Evolutionary conservation across 1,139 yeast species (phyloP).

Genomic region (Geotrichum macrosporum): DNA sequence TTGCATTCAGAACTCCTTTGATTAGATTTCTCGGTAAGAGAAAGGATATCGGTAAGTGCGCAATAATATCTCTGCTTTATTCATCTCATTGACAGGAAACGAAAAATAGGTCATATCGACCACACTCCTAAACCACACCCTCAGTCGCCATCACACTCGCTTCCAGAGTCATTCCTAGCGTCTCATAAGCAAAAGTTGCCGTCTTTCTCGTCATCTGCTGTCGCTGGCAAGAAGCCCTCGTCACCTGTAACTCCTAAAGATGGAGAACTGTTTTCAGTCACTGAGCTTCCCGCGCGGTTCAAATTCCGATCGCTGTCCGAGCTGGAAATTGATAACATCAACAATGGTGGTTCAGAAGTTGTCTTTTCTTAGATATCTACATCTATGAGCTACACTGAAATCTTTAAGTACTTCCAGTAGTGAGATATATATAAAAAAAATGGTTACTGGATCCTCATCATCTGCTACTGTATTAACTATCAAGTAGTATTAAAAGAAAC

Average conservation of each 20-base stretch:
- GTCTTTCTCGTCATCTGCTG: slow-evolving; percentile 41
- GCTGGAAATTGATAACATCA: slow-evolving; percentile 65
- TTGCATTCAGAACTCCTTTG: slow-evolving; percentile 37
- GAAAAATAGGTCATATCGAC: slow-evolving; percentile 28
- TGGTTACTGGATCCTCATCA: too few species aligned
- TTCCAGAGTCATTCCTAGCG: slow-evolving; percentile 45
- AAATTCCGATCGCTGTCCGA: slow-evolving; percentile 59
- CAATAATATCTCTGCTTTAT: background rate
- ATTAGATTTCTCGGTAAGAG: slow-evolving; percentile 43
- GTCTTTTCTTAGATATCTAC: slow-evolving; percentile 24
- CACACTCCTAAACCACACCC: slow-evolving; percentile 46
- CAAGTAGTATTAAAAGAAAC: too few species aligned
- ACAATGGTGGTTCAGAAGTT: slow-evolving; percentile 68
- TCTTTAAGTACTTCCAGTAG: too few species aligned
- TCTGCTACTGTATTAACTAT: too few species aligned
- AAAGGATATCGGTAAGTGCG: slow-evolving; percentile 26
- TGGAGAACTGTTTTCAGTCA: slow-evolving; percentile 55
- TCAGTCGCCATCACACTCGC: slow-evolving; percentile 44
- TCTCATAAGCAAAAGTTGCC: slow-evolving; percentile 42
- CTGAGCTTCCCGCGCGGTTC: slow-evolving; percentile 66
- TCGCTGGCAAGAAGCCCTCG: slow-evolving; percentile 34
- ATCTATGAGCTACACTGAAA: background rate
- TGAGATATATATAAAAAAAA: too few species aligned
- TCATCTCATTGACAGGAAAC: slow-evolving; percentile 18
- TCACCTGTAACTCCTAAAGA: slow-evolving; percentile 42